These are phyloP conservation scores for Plasmopara viticola DNA, from an alignment of 352 stramenopile species.

Conservation along the genomic window DNA sequence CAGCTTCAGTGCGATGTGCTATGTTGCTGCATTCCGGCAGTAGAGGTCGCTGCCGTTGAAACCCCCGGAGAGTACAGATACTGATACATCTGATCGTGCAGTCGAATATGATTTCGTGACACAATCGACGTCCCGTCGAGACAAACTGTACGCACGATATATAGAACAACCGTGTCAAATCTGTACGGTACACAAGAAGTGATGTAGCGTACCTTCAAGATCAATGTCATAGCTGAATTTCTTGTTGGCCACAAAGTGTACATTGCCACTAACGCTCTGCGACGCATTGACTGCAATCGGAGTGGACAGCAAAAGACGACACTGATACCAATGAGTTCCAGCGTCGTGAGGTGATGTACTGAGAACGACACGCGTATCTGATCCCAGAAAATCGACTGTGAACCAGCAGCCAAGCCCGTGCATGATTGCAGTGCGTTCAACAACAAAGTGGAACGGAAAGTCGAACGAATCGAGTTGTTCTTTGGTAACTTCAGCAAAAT, in stretches of 20 bases:
- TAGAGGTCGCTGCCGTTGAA: slow-evolving; percentile 8
- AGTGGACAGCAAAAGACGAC: slow-evolving; percentile 82
- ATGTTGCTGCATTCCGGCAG: slow-evolving; percentile 12
- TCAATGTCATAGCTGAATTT: slow-evolving; percentile 95
- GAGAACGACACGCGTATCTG: slow-evolving; percentile 69
- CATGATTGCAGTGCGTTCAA: slow-evolving; percentile 89
- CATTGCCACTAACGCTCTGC: slow-evolving; percentile 83
- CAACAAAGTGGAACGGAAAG: slow-evolving; percentile 86
- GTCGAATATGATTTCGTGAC: slow-evolving; percentile 76
- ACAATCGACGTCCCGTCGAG: slow-evolving; percentile 86
- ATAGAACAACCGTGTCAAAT: slow-evolving; percentile 6
- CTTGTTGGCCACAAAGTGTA: slow-evolving; percentile 92
- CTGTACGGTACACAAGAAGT: background rate
- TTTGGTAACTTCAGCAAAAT: slow-evolving; percentile 75
- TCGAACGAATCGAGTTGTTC: slow-evolving; percentile 86
- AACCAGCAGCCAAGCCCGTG: slow-evolving; percentile 99
- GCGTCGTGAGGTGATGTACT: slow-evolving; percentile 72
- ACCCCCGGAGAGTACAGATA: slow-evolving; percentile 65
- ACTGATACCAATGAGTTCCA: slow-evolving; percentile 91
- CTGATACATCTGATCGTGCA: slow-evolving; percentile 95
- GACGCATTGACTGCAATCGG: slow-evolving; percentile 89
- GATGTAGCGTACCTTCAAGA: slow-evolving; percentile 49
- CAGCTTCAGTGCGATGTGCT: slow-evolving; percentile 17
- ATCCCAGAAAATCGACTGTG: slow-evolving; percentile 95
- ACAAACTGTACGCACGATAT: slow-evolving; percentile 41